Evolutionary conservation across 495 filamentous ascomycete species (phyloP), one percentile per base, ranked within the genome.

Genomic region (Lindgomyces ingoldianus): DNA sequence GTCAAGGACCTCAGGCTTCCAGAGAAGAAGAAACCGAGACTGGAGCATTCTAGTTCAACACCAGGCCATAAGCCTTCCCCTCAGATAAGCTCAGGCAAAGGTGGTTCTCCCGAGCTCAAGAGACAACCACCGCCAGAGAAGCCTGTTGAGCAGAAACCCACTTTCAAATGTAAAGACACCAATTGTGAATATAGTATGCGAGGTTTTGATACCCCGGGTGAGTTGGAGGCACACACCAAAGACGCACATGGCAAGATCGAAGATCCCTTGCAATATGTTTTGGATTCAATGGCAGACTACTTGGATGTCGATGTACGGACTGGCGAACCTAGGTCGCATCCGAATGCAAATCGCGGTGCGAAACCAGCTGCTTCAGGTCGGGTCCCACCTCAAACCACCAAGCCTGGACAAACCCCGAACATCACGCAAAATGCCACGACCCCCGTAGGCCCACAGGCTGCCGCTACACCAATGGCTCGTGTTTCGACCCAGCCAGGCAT

Each of bases 181-280:
- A 69, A 70, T 29, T 87, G 84, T 60, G 81, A 85, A 18, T 74
- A 69, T 51, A 70, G 73, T 36, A 54, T 55, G n/a, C 72, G 75
- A 18, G 83, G 81, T 1, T 87, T 87, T 60, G 72, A 78, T 27
- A 83, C 69, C 11, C 81, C 84, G 60, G 81, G 84, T 54, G 79
- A 79, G 25, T 73, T 80, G 50, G 75, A 78, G 19, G 70, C 70
- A 11, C 85, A 88, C 66, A 71, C 70, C 18, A 74, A 80, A 26
- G 79, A 83, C 29, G 83, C 83, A 69, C 85, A 88, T 53, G 66
- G 78, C 39, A 80, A 77, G 56, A 73, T 78, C 1, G 76, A 80
- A 44, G 75, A 88, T 57, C 81, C 85, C 0, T n/a, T 78, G 4
- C 75, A 76, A 29, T 88, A 77, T 61, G 70, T 76, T 12, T 41